Evolutionary conservation across 1,139 yeast genomes (phyloP).

Genomic region (Tardiomyces depauwii): DNA sequence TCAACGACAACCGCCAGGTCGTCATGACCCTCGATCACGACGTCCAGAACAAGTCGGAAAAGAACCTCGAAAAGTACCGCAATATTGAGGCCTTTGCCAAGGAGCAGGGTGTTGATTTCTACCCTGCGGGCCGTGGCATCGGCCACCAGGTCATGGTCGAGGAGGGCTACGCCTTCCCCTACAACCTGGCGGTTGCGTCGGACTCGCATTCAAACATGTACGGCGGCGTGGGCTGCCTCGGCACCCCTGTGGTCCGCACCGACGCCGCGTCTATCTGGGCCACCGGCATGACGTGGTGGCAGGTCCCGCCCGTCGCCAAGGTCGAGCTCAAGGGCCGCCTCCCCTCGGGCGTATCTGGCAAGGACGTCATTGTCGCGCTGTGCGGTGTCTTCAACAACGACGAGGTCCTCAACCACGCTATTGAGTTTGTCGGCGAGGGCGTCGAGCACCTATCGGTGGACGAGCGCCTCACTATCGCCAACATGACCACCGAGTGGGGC

Average conservation of each 20-base stretch:
- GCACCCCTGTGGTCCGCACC: constrained; percentile 96
- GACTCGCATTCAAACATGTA: constrained; percentile 97
- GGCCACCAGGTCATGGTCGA: constrained; percentile 99
- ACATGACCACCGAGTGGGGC: constrained; percentile 99
- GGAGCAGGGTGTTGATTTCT: constrained; percentile 90
- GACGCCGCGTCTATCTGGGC: constrained; percentile 99
- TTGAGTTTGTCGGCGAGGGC: constrained; percentile 90
- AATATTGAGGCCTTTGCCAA: constrained; percentile 85
- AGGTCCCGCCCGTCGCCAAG: constrained; percentile 96
- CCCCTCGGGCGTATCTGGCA: constrained; percentile 86
- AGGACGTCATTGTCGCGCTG: constrained; percentile 90
- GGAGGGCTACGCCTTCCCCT: constrained; percentile 96
- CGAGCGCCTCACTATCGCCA: constrained; percentile 90
- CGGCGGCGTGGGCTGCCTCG: constrained; percentile 93
- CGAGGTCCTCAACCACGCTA: constrained; percentile 94
- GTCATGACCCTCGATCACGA: constrained; percentile 97
- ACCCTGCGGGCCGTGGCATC: constrained; percentile 98
- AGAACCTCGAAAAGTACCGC: constrained; percentile 73
- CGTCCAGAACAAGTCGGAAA: constrained; percentile 84
- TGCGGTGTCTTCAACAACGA: constrained; percentile 95
- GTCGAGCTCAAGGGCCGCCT: constrained; percentile 77
- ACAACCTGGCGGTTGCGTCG: constrained; percentile 87
- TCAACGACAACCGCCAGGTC: constrained; percentile 77
- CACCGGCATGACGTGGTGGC: constrained; percentile 99
- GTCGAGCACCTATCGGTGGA: constrained; percentile 66